Percentiles rank a stretch among this genome's conserved stretches.
Conservation (phyloP, 2,329 filamentous ascomycete species). For the Penicillium italicum region DNA sequence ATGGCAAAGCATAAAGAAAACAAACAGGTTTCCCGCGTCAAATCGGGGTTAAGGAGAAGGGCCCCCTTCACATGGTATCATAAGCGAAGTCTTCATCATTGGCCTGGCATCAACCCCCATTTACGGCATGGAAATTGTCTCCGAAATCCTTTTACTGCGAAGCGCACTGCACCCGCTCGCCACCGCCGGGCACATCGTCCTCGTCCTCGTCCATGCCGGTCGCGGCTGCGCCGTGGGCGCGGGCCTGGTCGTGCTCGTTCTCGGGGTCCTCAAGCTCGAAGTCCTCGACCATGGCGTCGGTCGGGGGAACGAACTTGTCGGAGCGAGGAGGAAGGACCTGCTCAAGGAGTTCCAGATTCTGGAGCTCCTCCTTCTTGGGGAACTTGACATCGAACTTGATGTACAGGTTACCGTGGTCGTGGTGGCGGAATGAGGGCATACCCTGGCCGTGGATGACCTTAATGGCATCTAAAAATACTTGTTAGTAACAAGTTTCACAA, state of each 20-base stretch:
- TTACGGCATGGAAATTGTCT: slow-evolving; percentile 7
- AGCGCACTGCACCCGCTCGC: slow-evolving; percentile 51
- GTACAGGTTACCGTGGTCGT: slow-evolving; percentile 93
- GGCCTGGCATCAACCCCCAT: slow-evolving; percentile 23
- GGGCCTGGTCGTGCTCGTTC: slow-evolving; percentile 58
- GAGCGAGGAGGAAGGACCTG: slow-evolving; percentile 74
- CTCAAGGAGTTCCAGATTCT: slow-evolving; percentile 75
- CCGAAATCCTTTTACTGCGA: slow-evolving; percentile 43
- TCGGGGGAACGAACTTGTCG: slow-evolving; percentile 63
- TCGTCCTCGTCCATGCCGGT: slow-evolving; percentile 69
- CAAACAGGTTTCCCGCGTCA: slow-evolving; percentile 21
- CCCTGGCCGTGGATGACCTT: slow-evolving; percentile 95
- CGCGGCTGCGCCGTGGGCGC: slow-evolving; percentile 62
- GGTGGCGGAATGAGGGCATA: slow-evolving; percentile 94
- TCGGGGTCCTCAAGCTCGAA: slow-evolving; percentile 85
- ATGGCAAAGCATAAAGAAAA: slow-evolving; percentile 32
- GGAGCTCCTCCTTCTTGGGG: slow-evolving; percentile 68
- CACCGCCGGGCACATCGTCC: slow-evolving; percentile 48
- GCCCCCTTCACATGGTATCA: slow-evolving; percentile 34
- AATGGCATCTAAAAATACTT: slow-evolving; percentile 63
- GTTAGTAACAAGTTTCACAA: slow-evolving; percentile 3
- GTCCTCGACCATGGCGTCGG: slow-evolving; percentile 87
- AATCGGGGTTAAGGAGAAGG: slow-evolving; percentile 19
- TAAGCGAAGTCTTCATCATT: slow-evolving; percentile 35
- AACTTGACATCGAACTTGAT: slow-evolving; percentile 98